Conservation (phyloP, 2,329 filamentous ascomycete species). For the Clonostachys rhizophaga region DNA sequence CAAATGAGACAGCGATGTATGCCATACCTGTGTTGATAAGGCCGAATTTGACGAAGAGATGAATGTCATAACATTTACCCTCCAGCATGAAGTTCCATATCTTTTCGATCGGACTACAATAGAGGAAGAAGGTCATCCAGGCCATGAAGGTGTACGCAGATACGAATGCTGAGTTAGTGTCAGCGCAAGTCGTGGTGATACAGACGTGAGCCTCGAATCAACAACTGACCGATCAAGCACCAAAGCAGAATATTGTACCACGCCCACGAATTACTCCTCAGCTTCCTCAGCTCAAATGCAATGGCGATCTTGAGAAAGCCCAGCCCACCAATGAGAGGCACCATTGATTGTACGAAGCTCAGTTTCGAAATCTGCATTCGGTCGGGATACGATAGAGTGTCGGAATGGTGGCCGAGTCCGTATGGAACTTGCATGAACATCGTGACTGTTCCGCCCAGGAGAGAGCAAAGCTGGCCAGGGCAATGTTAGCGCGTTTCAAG, state of each 20-base stretch:
- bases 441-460: conserved; percentile 16
- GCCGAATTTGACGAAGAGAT: conserved; percentile 2
- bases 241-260: too few relatives aligned
- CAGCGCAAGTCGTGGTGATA: too few relatives aligned
- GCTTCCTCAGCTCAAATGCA: conserved; percentile 10
- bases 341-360: conserved; percentile 38
- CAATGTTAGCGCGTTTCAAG: neutral
- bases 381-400: conserved; percentile 23
- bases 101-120: conserved; percentile 1
- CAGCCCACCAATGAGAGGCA: conserved; percentile 24
- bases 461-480: conserved; percentile 12
- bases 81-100: conserved; percentile 1
- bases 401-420: conserved; percentile 39
- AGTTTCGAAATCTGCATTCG: conserved; percentile 28
- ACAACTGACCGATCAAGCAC: too few relatives aligned
- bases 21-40: conserved; percentile 2
- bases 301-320: conserved; percentile 14
- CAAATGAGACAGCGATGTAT: neutral
- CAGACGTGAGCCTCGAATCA: too few relatives aligned
- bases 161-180: neutral
- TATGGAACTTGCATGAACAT: conserved; percentile 36
- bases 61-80: conserved; percentile 1
- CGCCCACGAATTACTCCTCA: conserved; percentile 1
- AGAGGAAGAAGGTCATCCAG: conserved; percentile 2
- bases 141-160: neutral